These are phyloP conservation scores for Stereocaulon alpinum DNA, from an alignment of 495 filamentous ascomycete genomes.

Conservation along the genomic window DNA sequence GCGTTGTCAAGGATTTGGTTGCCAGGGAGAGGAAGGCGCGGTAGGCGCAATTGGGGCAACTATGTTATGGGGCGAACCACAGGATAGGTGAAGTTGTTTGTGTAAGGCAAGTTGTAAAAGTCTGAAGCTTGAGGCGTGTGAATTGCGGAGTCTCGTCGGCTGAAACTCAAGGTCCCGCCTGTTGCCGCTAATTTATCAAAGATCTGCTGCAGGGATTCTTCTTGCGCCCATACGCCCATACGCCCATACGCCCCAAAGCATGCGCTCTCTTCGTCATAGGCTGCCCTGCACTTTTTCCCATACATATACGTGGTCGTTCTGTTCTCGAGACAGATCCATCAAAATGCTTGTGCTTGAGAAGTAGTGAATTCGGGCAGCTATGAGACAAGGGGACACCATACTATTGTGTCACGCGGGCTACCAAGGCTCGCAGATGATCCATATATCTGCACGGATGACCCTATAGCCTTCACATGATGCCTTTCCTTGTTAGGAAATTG, in stretches of 20 bases:
- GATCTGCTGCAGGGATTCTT: slow-evolving; percentile 1
- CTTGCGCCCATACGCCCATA: not conserved
- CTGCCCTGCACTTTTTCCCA: not conserved
- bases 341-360: not conserved
- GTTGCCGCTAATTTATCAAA: not conserved
- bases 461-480: not conserved
- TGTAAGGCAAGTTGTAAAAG: not conserved
- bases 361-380: not conserved
- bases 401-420: not conserved
- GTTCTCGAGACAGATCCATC: not conserved
- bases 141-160: slow-evolving; percentile 3
- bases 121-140: not conserved
- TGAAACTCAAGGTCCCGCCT: not conserved
- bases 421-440: slow-evolving; percentile 3
- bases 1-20: not conserved
- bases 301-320: not conserved
- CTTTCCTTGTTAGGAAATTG: not conserved
- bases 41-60: not conserved
- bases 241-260: slow-evolving; percentile 1
- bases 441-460: not conserved
- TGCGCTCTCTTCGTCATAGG: not conserved
- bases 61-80: not conserved
- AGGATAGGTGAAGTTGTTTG: too few relatives aligned
- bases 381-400: slow-evolving; percentile 4
- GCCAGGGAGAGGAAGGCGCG: too few relatives aligned